Base-by-base conservation (phyloP, 495 filamentous ascomycete species). In the Penicillium cataractarum region DNA sequence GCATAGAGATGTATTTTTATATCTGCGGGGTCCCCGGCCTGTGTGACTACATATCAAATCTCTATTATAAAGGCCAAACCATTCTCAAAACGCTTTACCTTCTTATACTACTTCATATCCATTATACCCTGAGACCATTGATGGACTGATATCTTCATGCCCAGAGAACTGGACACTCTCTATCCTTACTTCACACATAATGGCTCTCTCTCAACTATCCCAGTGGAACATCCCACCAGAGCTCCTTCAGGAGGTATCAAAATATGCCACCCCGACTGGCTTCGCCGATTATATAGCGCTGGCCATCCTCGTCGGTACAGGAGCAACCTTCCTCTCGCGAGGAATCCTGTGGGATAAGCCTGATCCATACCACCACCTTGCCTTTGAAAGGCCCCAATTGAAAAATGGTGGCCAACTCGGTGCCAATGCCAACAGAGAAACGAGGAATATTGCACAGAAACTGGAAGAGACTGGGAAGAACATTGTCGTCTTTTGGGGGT, bases 401-500 rank as follows among this genome's bases (percentile, higher is more conserved):
- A 76, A 75, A 44, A 62, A 69, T 59, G 72, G 69, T 24, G 53
- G 60, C 19, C 55, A 55, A 24, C 7, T 51, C 21, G 60, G 63
- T 2, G 53, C 62, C 1, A 63, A 55, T 44, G 51, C 57, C 31
- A 57, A 46, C 44, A 69, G 68, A 32, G 72, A 75, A n/a, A 78
- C 75, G 0, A 60, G 76, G 27, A 76, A 76, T 46, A 75, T 78
- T 33, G 76, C 74, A 13, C 71, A 71, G 29, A 75, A 74, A 31
- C 33, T 78, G 15, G 68, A 72, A 21, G 71, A 75, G 48, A 65
- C 72, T 1, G 66, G 76, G 7, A 77, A 74, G 53, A 58, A 73
- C 12, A 65, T 81, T n/a, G 80, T 82, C 17, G 74, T 85, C 9
- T 82, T 85, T 65, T 86, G 80, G 79, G 83, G 80, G 52, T 85